A percentile compares a stretch with the other conserved stretches of the same genome.
These are phyloP conservation scores for Penicillium sp. DNA, from an alignment of 2,329 filamentous ascomycete genomes.

Conservation along the genomic window DNA sequence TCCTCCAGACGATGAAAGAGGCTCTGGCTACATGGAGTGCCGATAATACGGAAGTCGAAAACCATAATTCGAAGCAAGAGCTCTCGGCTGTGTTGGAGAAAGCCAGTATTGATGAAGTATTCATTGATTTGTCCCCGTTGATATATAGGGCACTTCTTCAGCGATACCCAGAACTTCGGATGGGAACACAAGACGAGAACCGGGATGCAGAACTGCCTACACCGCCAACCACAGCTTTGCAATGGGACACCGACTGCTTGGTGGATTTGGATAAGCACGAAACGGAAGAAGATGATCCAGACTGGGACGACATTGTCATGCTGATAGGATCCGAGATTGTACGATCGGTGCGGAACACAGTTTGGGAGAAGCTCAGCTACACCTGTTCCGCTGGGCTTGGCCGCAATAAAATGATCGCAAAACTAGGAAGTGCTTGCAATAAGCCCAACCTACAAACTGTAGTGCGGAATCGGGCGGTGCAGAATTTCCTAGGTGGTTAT, in stretches of 20 bases:
- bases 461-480: slow-evolving; percentile 74
- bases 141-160: slow-evolving; percentile 66
- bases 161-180: slow-evolving; percentile 62
- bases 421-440: slow-evolving; percentile 80
- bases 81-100: slow-evolving; percentile 64
- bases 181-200: slow-evolving; percentile 46
- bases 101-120: slow-evolving; percentile 90
- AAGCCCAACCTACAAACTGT: slow-evolving; percentile 93
- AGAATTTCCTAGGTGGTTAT: slow-evolving; percentile 69
- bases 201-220: slow-evolving; percentile 58
- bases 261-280: slow-evolving; percentile 65
- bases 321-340: slow-evolving; percentile 83
- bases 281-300: slow-evolving; percentile 69
- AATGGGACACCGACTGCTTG: slow-evolving; percentile 73
- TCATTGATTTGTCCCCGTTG: slow-evolving; percentile 79
- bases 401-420: slow-evolving; percentile 88
- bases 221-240: slow-evolving; percentile 63
- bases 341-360: slow-evolving; percentile 58
- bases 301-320: slow-evolving; percentile 92
- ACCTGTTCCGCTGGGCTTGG: slow-evolving; percentile 87
- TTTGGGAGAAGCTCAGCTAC: slow-evolving; percentile 66
- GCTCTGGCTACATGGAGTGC: slow-evolving; percentile 47
- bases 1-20: slow-evolving; percentile 69
- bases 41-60: slow-evolving; percentile 15
- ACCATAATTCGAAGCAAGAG: slow-evolving; percentile 18